Evolutionary conservation across 2,329 filamentous ascomycete species (phyloP).

Genomic region (Teratosphaeria nubilosa): DNA sequence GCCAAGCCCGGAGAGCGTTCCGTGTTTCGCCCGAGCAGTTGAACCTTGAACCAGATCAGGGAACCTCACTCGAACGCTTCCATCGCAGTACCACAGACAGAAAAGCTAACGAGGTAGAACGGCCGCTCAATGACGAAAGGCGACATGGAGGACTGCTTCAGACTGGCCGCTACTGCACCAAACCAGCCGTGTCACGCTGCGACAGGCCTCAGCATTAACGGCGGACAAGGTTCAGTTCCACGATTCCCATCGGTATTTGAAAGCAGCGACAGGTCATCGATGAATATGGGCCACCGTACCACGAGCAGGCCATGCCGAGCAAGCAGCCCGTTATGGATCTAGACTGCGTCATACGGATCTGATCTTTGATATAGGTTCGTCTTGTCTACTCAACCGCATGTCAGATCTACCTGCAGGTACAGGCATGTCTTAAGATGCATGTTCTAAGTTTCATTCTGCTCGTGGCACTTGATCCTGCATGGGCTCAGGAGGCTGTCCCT

Average conservation of each 20-base stretch:
- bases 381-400: neutral
- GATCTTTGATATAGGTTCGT: neutral
- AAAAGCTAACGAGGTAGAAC: no score
- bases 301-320: no score
- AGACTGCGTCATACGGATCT: neutral
- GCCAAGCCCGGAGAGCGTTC: neutral
- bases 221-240: no score
- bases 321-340: neutral
- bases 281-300: neutral
- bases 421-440: neutral
- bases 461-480: neutral
- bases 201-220: no score
- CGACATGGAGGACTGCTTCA: no score
- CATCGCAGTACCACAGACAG: no score
- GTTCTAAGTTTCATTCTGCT: neutral
- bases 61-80: neutral
- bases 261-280: neutral
- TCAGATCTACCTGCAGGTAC: neutral
- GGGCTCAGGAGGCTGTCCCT: neutral
- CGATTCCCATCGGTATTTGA: neutral
- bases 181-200: no score
- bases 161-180: no score
- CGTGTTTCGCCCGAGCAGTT: neutral
- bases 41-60: neutral
- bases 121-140: no score